Conservation (phyloP, 1,284 basidiomycete genomes). For the Leccinum griseonigrum region DNA sequence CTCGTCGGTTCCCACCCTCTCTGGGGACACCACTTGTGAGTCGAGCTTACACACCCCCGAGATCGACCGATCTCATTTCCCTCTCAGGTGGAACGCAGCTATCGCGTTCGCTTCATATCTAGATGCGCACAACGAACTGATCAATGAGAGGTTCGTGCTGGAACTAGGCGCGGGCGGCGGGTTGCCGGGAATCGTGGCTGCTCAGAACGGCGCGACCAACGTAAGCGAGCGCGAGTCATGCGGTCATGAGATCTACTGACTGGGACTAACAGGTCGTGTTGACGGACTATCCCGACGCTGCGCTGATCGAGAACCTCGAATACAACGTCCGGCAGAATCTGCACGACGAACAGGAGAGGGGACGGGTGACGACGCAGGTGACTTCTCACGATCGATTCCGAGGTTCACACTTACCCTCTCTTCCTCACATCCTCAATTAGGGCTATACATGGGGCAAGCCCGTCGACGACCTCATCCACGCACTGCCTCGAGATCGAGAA, state of each 20-base stretch:
- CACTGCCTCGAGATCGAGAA: slow-evolving; percentile 29
- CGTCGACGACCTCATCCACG: slow-evolving; percentile 50
- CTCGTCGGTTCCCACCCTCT: slow-evolving; percentile 87
- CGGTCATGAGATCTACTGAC: neutral
- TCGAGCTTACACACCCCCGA: slow-evolving; percentile 20
- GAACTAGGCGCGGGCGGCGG: slow-evolving; percentile 95
- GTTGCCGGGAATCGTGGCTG: slow-evolving; percentile 77
- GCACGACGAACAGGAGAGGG: slow-evolving; percentile 21
- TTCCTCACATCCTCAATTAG: slow-evolving; percentile 33
- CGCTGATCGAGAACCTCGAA: slow-evolving; percentile 77
- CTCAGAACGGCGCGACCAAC: slow-evolving; percentile 63
- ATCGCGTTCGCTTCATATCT: slow-evolving; percentile 74
- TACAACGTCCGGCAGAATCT: slow-evolving; percentile 71
- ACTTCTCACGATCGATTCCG: slow-evolving; percentile 7
- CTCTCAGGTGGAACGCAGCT: slow-evolving; percentile 80
- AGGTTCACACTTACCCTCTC: neutral
- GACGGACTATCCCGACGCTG: slow-evolving; percentile 90
- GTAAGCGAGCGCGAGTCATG: slow-evolving; percentile 35
- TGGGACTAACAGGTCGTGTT: slow-evolving; percentile 57
- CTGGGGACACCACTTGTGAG: slow-evolving; percentile 87
- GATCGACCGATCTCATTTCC: neutral
- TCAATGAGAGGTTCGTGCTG: slow-evolving; percentile 53
- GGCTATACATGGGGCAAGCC: slow-evolving; percentile 92
- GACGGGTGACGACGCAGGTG: slow-evolving; percentile 51
- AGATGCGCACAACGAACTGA: slow-evolving; percentile 52